Conservation (phyloP, 352 stramenopile genomes). For the Phytophthora citrophthora region DNA sequence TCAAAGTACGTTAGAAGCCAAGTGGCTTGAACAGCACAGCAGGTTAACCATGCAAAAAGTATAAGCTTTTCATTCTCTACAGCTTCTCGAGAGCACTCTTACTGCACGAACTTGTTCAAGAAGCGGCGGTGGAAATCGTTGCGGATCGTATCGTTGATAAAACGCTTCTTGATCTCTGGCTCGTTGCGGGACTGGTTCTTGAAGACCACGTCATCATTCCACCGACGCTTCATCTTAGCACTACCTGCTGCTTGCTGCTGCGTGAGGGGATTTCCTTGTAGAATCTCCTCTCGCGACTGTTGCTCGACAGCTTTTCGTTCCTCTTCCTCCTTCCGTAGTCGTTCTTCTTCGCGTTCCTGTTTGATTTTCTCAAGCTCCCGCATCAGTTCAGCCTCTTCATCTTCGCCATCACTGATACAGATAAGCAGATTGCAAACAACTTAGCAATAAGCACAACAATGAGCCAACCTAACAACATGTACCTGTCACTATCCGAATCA, state of each 20-base stretch:
- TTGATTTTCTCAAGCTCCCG: conserved; percentile 98
- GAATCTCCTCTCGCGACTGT: conserved; percentile 90
- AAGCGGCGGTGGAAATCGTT: conserved; percentile 99
- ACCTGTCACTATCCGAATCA: conserved; percentile 83
- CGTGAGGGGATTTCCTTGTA: conserved; percentile 95
- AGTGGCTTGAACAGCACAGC: neutral
- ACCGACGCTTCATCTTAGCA: conserved; percentile 94
- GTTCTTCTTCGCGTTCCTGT: conserved; percentile 94
- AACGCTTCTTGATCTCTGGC: conserved; percentile 96
- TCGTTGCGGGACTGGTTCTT: conserved; percentile 97
- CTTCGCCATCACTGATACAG: conserved; percentile 84
- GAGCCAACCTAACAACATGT: neutral
- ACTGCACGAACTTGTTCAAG: conserved; percentile 96
- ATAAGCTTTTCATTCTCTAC: conserved; percentile 26
- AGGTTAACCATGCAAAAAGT: conserved; percentile 30
- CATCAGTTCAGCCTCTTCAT: conserved; percentile 98
- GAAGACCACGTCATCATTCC: conserved; percentile 99
- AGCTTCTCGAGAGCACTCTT: conserved; percentile 15
- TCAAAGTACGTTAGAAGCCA: conserved; percentile 70
- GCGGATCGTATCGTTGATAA: conserved; percentile 99
- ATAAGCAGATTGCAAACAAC: neutral
- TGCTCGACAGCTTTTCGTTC: conserved; percentile 83
- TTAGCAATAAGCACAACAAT: neutral
- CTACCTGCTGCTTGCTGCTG: conserved; percentile 47
- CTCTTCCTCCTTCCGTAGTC: conserved; percentile 90